Evolutionary conservation across 345 rosid genomes (phyloP), one percentile per base, ranked within the genome.

Genomic region (Dimocarpus longan): DNA sequence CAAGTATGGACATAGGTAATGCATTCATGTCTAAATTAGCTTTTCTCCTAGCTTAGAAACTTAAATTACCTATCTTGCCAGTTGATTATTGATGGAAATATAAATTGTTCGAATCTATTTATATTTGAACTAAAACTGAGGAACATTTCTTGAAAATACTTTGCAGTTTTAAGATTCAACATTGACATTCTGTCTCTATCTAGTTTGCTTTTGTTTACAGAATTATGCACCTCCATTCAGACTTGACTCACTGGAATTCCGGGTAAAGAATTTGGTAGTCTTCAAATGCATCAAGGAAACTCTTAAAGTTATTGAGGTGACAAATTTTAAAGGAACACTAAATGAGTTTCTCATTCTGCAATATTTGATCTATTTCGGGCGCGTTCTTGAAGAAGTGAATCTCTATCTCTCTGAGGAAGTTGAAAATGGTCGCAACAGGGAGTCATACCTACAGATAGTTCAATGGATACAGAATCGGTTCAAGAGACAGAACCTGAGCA

Each of bases 301-400:
- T 5, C 83, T 89, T 18, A 89, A 66, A 75, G 80, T 77, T 40
- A 85, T 89, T 19, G 19, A 81, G 67, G 74, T 84, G 10, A 85
- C 74, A 44, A 82, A 83, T 0, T 89, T 85, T 19, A 24, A 26
- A 11, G 86, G 86, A 40, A 63, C 40, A 0, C 2, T 8, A 5
- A 80, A 44, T 10, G 86, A 82, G 42, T 0, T 79, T 13, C n/a
- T 22, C 40, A 19, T 89, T 44, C 22, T 89, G 13, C 39, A 63
- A 3, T 82, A 80, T 71, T 15, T 88, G 18, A 1, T 83, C n/a
- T 22, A 19, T 18, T 63, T 42, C 9, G 87, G 87, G 21, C 24
- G 26, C 15, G 72, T 74, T 8, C 32, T 89, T 83, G 68, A 71
- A 69, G 71, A 78, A 21, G 28, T 89, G 40, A 81, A 76, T 5